phyloP scores from a whole-genome alignment of 2,329 filamentous ascomycete species.

The Alternaria sp. region DNA sequence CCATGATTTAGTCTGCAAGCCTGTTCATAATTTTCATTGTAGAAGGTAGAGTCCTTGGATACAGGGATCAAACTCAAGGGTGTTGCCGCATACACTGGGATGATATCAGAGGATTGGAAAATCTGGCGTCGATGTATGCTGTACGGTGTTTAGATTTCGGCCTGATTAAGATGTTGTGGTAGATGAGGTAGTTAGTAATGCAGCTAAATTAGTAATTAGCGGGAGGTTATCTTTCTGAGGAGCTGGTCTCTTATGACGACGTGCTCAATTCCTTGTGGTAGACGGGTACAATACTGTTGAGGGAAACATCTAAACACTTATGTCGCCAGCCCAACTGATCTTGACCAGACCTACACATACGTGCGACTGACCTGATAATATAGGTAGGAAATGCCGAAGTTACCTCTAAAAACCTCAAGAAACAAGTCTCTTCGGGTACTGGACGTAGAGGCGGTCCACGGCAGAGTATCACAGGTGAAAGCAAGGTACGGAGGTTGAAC shows the following conservation, averaged over 20 bases:
- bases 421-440: neutral
- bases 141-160: neutral
- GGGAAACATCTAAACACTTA: too few relatives aligned
- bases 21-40: neutral
- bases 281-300: too few relatives aligned
- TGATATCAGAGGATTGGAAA: neutral
- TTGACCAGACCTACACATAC: too few relatives aligned
- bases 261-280: too few relatives aligned
- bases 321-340: too few relatives aligned
- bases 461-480: neutral
- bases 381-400: neutral
- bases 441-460: neutral
- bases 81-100: neutral
- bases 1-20: neutral
- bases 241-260: neutral
- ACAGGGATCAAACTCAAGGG: rapidly evolving
- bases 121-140: neutral
- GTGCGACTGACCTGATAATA: neutral
- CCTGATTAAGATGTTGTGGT: slow-evolving; percentile 8
- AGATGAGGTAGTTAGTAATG: neutral
- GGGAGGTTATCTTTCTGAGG: neutral
- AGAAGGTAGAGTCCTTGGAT: neutral
- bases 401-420: neutral
- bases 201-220: neutral
- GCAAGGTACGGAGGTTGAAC: neutral